phyloP scores from a whole-genome alignment of 768 basidiomycete genomes.

The Suillus occidentalis region DNA sequence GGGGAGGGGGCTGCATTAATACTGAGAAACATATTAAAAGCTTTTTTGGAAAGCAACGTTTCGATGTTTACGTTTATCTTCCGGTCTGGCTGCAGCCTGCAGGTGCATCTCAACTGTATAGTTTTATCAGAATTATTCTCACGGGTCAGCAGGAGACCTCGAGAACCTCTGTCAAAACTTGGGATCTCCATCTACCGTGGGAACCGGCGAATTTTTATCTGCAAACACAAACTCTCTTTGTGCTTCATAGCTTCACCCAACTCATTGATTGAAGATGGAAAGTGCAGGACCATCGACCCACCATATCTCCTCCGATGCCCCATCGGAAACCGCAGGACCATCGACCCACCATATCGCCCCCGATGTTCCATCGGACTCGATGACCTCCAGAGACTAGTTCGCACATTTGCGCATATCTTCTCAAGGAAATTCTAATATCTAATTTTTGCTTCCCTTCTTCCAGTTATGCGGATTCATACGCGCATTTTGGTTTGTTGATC shows the following conservation, averaged over 20 bases:
- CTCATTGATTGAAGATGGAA: slow-evolving; percentile 24
- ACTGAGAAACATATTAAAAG: background rate
- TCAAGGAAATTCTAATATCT: slow-evolving; percentile 36
- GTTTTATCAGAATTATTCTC: slow-evolving; percentile 1
- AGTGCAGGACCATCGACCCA: slow-evolving; percentile 30
- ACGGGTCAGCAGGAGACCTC: background rate
- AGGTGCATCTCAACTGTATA: background rate
- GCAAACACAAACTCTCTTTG: background rate
- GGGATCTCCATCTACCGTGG: slow-evolving; percentile 12
- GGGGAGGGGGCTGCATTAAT: too few relatives aligned
- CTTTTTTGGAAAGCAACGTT: background rate
- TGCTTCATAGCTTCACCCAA: background rate
- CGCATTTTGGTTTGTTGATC: slow-evolving; percentile 75
- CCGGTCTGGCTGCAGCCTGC: too few relatives aligned
- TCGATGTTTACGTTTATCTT: too few relatives aligned
- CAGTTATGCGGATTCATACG: slow-evolving; percentile 96
- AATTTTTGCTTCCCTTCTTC: slow-evolving; percentile 32
- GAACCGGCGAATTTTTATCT: slow-evolving; percentile 3
- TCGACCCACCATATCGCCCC: slow-evolving; percentile 20
- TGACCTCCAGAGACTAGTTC: slow-evolving; percentile 92
- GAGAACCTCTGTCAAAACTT: background rate
- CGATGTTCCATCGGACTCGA: slow-evolving; percentile 38
- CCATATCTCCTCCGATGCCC: slow-evolving; percentile 6
- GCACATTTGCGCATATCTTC: slow-evolving; percentile 37
- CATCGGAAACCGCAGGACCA: slow-evolving; percentile 27